These are phyloP conservation scores for Tolypocladium endophyticum DNA, from an alignment of 2,329 filamentous ascomycete genomes.

Conservation along the genomic window DNA sequence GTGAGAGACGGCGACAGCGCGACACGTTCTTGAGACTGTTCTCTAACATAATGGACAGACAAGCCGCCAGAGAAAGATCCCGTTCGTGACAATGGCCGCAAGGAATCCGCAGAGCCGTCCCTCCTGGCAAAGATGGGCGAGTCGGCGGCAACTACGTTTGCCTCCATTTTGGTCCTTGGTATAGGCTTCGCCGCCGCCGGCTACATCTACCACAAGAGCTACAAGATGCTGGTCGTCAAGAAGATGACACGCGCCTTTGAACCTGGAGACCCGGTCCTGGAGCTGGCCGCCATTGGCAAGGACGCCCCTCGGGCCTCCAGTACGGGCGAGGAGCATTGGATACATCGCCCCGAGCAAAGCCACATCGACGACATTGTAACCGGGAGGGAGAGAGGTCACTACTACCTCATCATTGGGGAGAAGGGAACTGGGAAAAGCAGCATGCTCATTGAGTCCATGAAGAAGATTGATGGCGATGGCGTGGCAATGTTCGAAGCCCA, in stretches of 20 bases:
- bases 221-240: conserved; percentile 81
- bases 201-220: conserved; percentile 69
- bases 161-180: conserved; percentile 63
- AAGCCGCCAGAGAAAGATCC: no score
- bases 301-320: conserved; percentile 35
- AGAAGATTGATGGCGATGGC: conserved; percentile 77
- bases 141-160: conserved; percentile 63
- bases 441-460: conserved; percentile 93
- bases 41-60: background rate
- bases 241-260: conserved; percentile 92
- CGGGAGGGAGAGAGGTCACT: conserved; percentile 66
- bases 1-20: background rate
- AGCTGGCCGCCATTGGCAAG: conserved; percentile 59
- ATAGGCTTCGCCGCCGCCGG: conserved; percentile 55
- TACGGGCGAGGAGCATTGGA: conserved; percentile 48
- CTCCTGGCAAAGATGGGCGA: conserved; percentile 57
- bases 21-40: background rate
- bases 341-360: conserved; percentile 70
- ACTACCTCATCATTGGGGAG: conserved; percentile 85
- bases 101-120: conserved; percentile 18
- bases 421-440: conserved; percentile 95
- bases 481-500: conserved; percentile 96
- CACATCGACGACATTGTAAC: conserved; percentile 74
- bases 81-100: background rate
- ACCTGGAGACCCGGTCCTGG: conserved; percentile 82